Conservation (phyloP, 148 eudicot species). For the Bassia scoparia region DNA sequence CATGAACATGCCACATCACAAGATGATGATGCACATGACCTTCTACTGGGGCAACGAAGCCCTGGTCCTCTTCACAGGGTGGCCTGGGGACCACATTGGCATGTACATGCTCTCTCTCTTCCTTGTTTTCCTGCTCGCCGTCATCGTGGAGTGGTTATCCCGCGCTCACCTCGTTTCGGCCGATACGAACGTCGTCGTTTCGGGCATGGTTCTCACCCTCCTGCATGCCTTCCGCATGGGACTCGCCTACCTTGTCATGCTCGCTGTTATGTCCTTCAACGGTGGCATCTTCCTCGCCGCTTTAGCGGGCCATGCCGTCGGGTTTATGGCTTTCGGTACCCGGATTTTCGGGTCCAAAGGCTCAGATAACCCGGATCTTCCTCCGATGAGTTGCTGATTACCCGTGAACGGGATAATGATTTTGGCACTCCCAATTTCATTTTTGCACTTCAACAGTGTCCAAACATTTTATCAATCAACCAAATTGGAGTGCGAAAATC, state of each 20-base stretch:
- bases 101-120: constrained; percentile 41
- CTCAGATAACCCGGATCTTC: constrained; percentile 28
- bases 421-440: too few relatives aligned
- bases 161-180: constrained; percentile 11
- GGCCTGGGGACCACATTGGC: constrained; percentile 51
- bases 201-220: constrained; percentile 24
- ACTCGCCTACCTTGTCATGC: constrained; percentile 43
- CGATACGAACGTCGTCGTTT: constrained; percentile 12
- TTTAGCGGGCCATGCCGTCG: constrained; percentile 41
- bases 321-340: constrained; percentile 43
- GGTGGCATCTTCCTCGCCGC: constrained; percentile 49
- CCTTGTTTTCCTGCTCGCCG: constrained; percentile 36
- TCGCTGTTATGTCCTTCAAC: constrained; percentile 59
- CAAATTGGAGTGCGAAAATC: too few relatives aligned
- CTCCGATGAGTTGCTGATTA: constrained; percentile 38
- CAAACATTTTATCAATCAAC: too few relatives aligned
- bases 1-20: not conserved
- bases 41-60: constrained; percentile 73
- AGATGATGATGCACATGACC: constrained; percentile 74
- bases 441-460: too few relatives aligned
- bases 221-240: constrained; percentile 35
- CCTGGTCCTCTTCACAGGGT: constrained; percentile 50
- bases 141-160: constrained; percentile 39
- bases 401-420: not conserved
- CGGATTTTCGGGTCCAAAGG: constrained; percentile 28